These are phyloP conservation scores for Leishmania turanica DNA, from an alignment of 208 protist genomes.

Conservation along the genomic window DNA sequence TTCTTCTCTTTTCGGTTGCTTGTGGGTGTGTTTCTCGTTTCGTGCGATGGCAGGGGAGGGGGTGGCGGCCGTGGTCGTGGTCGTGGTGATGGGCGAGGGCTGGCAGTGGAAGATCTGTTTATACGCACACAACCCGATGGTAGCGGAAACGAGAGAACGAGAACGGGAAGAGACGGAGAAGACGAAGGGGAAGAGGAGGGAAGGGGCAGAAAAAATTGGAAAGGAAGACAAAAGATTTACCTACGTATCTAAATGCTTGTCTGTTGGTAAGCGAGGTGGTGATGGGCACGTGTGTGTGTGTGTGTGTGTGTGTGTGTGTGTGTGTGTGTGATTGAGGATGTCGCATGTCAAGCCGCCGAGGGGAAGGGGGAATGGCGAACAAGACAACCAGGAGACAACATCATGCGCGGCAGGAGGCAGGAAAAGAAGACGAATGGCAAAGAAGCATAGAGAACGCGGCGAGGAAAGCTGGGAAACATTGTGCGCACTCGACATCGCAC, in stretches of 20 bases:
- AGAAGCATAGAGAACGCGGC: slow-evolving; percentile 9
- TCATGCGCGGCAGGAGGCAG: background rate
- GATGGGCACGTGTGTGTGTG: background rate
- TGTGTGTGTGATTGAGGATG: background rate
- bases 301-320: slow-evolving; percentile 1
- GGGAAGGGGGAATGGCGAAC: background rate
- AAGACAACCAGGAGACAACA: background rate
- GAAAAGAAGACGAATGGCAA: slow-evolving; percentile 7
- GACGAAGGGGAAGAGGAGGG: background rate
- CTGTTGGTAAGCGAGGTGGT: background rate
- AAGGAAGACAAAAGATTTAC: slow-evolving; percentile 4
- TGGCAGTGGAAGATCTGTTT: background rate
- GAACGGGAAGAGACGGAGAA: background rate
- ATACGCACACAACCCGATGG: slow-evolving; percentile 1
- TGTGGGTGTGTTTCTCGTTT: background rate
- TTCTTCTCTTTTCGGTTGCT: background rate
- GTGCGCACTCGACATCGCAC: background rate
- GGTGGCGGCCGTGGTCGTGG: background rate
- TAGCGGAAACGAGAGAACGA: background rate
- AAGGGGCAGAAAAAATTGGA: background rate
- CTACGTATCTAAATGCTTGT: background rate
- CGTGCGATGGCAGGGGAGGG: background rate
- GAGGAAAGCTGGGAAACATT: background rate
- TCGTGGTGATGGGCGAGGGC: background rate
- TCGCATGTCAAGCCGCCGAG: background rate